Evolutionary conservation across 2,329 filamentous ascomycete species (phyloP).

Genomic region (Fusarium marasasianum): DNA sequence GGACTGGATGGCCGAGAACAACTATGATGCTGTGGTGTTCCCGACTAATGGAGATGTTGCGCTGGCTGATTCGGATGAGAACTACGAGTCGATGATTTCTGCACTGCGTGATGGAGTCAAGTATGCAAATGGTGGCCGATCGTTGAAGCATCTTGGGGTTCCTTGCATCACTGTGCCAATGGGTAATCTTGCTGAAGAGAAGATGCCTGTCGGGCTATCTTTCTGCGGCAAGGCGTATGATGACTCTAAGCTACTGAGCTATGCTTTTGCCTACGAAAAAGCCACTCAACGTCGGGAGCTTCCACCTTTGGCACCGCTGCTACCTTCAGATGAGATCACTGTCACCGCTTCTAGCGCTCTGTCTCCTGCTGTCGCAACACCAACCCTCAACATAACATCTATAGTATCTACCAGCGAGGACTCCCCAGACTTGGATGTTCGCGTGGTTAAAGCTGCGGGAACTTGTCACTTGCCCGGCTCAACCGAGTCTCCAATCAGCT

Average conservation of each 20-base stretch:
- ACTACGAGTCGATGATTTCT: slow-evolving; percentile 19
- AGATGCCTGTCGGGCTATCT: slow-evolving; percentile 63
- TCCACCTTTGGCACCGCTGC: background rate
- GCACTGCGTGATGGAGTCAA: slow-evolving; percentile 56
- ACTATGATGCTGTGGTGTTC: background rate
- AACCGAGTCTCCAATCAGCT: accelerated
- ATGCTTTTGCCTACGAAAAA: slow-evolving; percentile 33
- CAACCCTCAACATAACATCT: background rate
- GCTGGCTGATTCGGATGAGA: slow-evolving; percentile 56
- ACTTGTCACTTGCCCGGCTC: accelerated
- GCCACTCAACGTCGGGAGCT: background rate
- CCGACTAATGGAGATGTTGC: slow-evolving; percentile 62
- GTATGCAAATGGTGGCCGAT: slow-evolving; percentile 64
- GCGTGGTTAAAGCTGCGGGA: background rate
- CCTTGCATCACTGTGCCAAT: slow-evolving; percentile 64
- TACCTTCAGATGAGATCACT: background rate
- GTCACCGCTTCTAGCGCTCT: no score
- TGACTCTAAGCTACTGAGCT: slow-evolving; percentile 48
- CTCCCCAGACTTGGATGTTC: accelerated
- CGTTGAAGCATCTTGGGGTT: slow-evolving; percentile 63
- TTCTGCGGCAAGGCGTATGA: slow-evolving; percentile 60
- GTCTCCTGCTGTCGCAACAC: background rate
- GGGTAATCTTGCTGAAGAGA: slow-evolving; percentile 56
- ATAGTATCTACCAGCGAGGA: background rate
- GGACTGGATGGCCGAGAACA: background rate